Base-by-base conservation (phyloP, 2,329 filamentous ascomycete species). In the Mariannaea sp. region DNA sequence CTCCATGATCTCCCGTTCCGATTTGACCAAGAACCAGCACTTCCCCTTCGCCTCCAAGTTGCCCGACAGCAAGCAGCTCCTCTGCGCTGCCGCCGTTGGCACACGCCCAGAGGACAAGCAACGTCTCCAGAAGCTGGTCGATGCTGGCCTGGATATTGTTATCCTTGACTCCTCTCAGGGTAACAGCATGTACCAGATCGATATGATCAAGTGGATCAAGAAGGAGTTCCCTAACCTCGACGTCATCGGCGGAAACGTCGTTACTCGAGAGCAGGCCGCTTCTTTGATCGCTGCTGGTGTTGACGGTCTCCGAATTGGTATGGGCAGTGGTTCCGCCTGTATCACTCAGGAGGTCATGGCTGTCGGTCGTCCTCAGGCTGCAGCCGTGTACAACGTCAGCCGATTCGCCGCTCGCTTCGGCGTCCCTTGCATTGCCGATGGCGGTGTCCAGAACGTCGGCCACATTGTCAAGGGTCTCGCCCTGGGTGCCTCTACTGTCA, bases 331-430 rank as follows among this genome's bases (percentile, higher is more conserved):
- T 70, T 96, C 90, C 70, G 94, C 94, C 70, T 99, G 94, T 77
- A 99, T 99, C 67, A 99, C 94, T 51, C 94, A 99, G 77, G 94
- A 99, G 78, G 95, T 99, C 71, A 99, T 99, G 94, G 94, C 94
- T 65, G 93, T 99, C 43, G 94, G 95, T 55, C 89, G 94, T 68
- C 94, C 94, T 53, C 94, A 99, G 77, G 94, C 95, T 35, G 90
- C 92, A 22, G 87, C 94, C 36, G 93, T 99, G 55, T 92, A 89
- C 80, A 90, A 87, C 65, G 94, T 99, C 66, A 87, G 90, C 68
- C 80, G 85, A 48, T 99, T 99, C 68, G 93, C 94, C 46, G 89
- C 89, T 53, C 87, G 86, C 64, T 99, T 99, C 68, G 94, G 95
- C 58, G 92, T 99, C 64, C 94, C 94, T 53, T 97, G 93, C 77